Evolutionary conservation across 2,329 filamentous ascomycete species (phyloP).

Genomic region (Fusarium buharicum): DNA sequence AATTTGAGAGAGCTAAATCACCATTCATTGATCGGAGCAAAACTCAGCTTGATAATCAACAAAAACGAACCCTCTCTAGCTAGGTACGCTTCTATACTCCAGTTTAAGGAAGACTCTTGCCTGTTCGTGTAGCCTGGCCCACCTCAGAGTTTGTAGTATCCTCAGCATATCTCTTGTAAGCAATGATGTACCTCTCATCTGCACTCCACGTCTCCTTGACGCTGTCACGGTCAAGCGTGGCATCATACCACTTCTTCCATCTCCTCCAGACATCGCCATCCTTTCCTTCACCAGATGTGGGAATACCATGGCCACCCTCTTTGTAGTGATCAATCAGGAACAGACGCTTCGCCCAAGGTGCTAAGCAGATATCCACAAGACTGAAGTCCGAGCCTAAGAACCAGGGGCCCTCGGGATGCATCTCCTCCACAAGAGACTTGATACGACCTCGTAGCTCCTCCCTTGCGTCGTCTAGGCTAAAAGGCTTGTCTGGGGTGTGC

Average conservation of each 20-base stretch:
- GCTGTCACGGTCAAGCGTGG: slow-evolving; percentile 68
- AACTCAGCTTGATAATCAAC: not conserved
- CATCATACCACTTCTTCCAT: slow-evolving; percentile 72
- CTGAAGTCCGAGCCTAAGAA: slow-evolving; percentile 73
- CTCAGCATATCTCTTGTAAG: slow-evolving; percentile 75
- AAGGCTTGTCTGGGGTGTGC: slow-evolving; percentile 61
- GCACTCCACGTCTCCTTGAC: slow-evolving; percentile 75
- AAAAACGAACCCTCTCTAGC: not conserved
- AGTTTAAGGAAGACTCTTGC: slow-evolving; percentile 65
- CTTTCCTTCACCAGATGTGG: slow-evolving; percentile 62
- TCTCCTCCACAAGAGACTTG: slow-evolving; percentile 69
- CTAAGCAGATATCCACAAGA: slow-evolving; percentile 76
- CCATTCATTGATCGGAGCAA: too few relatives aligned
- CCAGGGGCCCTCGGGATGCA: slow-evolving; percentile 68
- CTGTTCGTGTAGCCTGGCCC: slow-evolving; percentile 70
- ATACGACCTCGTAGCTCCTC: slow-evolving; percentile 68
- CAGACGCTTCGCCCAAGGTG: slow-evolving; percentile 76
- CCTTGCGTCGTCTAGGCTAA: slow-evolving; percentile 64
- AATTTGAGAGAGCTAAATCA: too few relatives aligned
- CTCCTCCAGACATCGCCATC: slow-evolving; percentile 73
- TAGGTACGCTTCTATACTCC: not conserved
- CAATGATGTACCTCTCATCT: slow-evolving; percentile 71
- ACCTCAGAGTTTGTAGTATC: slow-evolving; percentile 71
- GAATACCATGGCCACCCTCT: slow-evolving; percentile 60
- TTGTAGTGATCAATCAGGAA: slow-evolving; percentile 84